A percentile compares a stretch with the other conserved stretches of the same genome.
These are phyloP conservation scores for Corchorus capsularis DNA, from an alignment of 345 rosid species.

Conservation along the genomic window DNA sequence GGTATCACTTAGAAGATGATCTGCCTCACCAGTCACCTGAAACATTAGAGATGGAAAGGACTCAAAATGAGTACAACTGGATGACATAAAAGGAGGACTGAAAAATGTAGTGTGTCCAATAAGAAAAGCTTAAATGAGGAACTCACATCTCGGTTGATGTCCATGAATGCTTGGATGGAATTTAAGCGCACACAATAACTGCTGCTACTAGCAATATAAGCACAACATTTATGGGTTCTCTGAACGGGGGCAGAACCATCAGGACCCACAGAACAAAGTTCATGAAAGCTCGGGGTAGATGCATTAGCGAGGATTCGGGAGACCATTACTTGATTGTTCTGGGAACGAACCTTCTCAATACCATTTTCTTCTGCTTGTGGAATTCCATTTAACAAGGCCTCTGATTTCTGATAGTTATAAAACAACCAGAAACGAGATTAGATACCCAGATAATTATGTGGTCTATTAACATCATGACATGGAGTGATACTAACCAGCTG, in stretches of 20 bases:
- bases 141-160: constrained; percentile 93
- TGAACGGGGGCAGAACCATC: constrained; percentile 43
- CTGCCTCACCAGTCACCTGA: constrained; percentile 88
- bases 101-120: neutral
- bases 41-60: constrained; percentile 13
- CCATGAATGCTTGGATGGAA: constrained; percentile 90
- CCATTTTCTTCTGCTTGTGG: constrained; percentile 74
- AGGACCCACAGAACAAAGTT: constrained; percentile 45
- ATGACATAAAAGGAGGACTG: constrained; percentile 17
- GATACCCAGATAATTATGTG: neutral
- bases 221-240: constrained; percentile 88
- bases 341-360: constrained; percentile 53
- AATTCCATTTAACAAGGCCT: constrained; percentile 43
- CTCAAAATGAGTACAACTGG: constrained; percentile 7
- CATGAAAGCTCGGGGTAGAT: constrained; percentile 73
- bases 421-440: constrained; percentile 21
- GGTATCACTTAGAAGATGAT: constrained; percentile 78
- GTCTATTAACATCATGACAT: neutral
- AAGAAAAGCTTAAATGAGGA: constrained; percentile 6
- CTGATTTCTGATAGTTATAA: constrained; percentile 59
- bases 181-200: constrained; percentile 77
- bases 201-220: constrained; percentile 73
- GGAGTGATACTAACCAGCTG: constrained; percentile 76
- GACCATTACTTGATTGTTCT: constrained; percentile 50
- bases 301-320: constrained; percentile 74